Evolutionary conservation across 345 rosid species (phyloP), one percentile per base, ranked within the genome.

Genomic region (Eucalyptus cloeziana): DNA sequence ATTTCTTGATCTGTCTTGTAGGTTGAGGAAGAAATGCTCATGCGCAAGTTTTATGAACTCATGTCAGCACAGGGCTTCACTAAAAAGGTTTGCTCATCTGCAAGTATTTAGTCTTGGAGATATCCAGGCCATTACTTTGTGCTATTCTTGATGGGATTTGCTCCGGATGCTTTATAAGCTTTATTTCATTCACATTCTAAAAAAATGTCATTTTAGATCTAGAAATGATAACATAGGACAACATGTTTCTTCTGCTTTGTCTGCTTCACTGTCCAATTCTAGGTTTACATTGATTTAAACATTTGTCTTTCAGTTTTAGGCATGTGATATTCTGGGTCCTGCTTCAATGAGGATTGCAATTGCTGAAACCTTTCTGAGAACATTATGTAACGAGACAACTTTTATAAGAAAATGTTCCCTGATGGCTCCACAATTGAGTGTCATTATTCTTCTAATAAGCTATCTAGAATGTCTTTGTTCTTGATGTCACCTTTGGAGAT

Each of bases 1-100:
- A 40, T 13, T 58, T 81, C 6, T 45, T 50, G 62, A 31, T 87
- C 37, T 80, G 8, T 69, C 87, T 90, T 92, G 87, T 90, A 97
- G 97, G 97, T 96, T 71, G 99, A 95, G 91, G 97, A 97, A 89
- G 94, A 95, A 90, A 95, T 95, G 96, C 89, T 95, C 89, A 95
- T 96, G 99, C 92, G 92, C 88, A 97, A 97, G 90, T 94, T 95
- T 90, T 94, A 87, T 69, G 94, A 94, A 79, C 89, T 97, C 88
- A 92, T 93, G 96, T 40, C 88, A 87, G 90, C 93, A 49, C 95
- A 93, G 11, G 94, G 90, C 89, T 62, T 88, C 47, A 89, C 92
- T 24, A 90, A 94, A 49, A 92, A 94, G 95, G 99, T 95, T 83
- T 49, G 69, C 44, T 86, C 10, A 56, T 83, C 56, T 91, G 30